phyloP scores from a whole-genome alignment of 805 yeast genomes.

The Teunomyces pallodes region DNA sequence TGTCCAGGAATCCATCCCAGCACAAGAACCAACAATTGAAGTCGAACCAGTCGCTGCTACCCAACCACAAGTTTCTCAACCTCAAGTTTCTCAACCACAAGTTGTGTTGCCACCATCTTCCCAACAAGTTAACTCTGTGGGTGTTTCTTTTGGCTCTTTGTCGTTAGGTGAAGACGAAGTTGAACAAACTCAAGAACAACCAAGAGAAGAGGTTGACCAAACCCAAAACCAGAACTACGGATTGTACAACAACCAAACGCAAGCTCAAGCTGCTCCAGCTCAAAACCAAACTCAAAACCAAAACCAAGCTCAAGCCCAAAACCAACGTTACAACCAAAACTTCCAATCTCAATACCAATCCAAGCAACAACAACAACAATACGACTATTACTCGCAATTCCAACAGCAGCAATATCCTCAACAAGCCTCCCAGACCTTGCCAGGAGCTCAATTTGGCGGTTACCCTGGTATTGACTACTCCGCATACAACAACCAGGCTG shows the following conservation, averaged over 20 bases:
- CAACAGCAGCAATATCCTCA: conserved; percentile 43
- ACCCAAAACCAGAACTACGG: conserved; percentile 10
- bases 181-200: conserved; percentile 17
- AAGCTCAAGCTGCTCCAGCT: conserved; percentile 5
- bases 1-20: conserved; percentile 6
- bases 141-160: conserved; percentile 64
- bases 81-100: conserved; percentile 25
- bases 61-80: conserved; percentile 5
- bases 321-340: conserved; percentile 10
- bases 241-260: conserved; percentile 11
- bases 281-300: conserved; percentile 7
- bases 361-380: conserved; percentile 18
- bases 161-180: conserved; percentile 45
- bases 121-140: conserved; percentile 46
- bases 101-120: conserved; percentile 53
- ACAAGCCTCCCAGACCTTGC: conserved; percentile 39
- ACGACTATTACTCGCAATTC: conserved; percentile 33
- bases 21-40: conserved; percentile 15
- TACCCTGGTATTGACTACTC: conserved; percentile 46
- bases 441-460: conserved; percentile 40
- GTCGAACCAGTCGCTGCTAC: conserved; percentile 12
- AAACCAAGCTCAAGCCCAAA: conserved; percentile 6
- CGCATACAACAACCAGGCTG: conserved; percentile 35
- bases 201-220: conserved; percentile 8
- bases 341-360: conserved; percentile 7